Conservation (phyloP, 441 rosid genomes). For the Rhodomyrtus psidioides region DNA sequence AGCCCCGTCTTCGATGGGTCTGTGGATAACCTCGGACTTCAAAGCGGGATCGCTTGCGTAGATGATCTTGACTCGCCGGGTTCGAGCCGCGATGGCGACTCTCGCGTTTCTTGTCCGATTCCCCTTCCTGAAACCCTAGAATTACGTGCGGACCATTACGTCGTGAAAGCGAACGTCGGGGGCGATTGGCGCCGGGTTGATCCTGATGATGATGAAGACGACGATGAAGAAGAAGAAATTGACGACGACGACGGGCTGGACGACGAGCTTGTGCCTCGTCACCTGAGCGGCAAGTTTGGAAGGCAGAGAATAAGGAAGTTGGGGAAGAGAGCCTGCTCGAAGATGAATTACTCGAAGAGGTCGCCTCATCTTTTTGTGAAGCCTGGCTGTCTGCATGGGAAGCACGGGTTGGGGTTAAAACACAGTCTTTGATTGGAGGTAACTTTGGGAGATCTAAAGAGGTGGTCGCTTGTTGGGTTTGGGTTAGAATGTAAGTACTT, state of each 20-base stretch:
- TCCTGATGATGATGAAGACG: not conserved
- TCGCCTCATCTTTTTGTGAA: slow-evolving; percentile 34
- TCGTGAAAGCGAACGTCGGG: not conserved
- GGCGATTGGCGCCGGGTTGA: not conserved
- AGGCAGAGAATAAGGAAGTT: slow-evolving; percentile 71
- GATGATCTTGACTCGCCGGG: not conserved
- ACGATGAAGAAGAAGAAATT: slow-evolving; percentile 7
- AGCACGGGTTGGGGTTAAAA: slow-evolving; percentile 56
- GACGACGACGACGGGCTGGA: slow-evolving; percentile 46
- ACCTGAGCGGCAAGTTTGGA: slow-evolving; percentile 44
- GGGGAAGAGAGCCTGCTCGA: slow-evolving; percentile 53
- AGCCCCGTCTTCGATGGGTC: slow-evolving; percentile 1
- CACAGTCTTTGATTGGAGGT: slow-evolving; percentile 21
- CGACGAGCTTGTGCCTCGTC: slow-evolving; percentile 59
- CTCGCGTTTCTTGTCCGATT: not conserved
- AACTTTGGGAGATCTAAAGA: not conserved
- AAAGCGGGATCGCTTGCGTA: not conserved
- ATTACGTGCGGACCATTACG: not conserved
- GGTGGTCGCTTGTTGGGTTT: not conserved
- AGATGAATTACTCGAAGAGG: slow-evolving; percentile 42
- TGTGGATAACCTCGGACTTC: not conserved
- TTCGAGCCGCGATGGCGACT: not conserved
- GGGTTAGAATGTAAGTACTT: slow-evolving; percentile 4
- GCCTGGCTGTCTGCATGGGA: slow-evolving; percentile 56
- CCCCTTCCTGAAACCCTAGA: not conserved